Evolutionary conservation across 805 yeast species (phyloP).

Genomic region (Candida ponderosae): DNA sequence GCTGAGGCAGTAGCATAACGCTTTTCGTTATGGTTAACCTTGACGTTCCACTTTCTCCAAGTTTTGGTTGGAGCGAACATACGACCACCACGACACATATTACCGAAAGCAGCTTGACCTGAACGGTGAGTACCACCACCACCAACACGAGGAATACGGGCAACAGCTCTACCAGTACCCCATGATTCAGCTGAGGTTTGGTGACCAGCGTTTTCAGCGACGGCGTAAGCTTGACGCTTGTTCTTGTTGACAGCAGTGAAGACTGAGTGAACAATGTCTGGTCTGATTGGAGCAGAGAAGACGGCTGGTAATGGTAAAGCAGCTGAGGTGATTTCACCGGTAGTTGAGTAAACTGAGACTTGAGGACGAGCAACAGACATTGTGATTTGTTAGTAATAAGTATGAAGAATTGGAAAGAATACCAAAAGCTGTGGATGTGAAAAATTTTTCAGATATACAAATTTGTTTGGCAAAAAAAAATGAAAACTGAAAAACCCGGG

Average conservation of each 20-base stretch:
- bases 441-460: background rate
- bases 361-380: slow-evolving; percentile 81
- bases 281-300: slow-evolving; percentile 99
- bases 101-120: slow-evolving; percentile 99
- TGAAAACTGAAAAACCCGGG: too few relatives aligned
- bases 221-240: slow-evolving; percentile 99
- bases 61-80: slow-evolving; percentile 99
- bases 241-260: slow-evolving; percentile 98
- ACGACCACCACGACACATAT: slow-evolving; percentile 99
- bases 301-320: slow-evolving; percentile 96
- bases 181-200: slow-evolving; percentile 99
- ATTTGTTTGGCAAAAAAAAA: too few relatives aligned
- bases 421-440: background rate
- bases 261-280: slow-evolving; percentile 98
- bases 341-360: slow-evolving; percentile 86
- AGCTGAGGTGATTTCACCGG: slow-evolving; percentile 81
- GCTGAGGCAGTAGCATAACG: slow-evolving; percentile 99
- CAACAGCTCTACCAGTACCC: slow-evolving; percentile 99
- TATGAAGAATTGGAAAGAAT: background rate
- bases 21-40: slow-evolving; percentile 99
- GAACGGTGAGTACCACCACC: slow-evolving; percentile 99
- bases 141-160: slow-evolving; percentile 99
- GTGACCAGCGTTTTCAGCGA: slow-evolving; percentile 98
- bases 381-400: slow-evolving; percentile 15
- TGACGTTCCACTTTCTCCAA: slow-evolving; percentile 99